Base-by-base conservation (phyloP, 2,329 filamentous ascomycete species). In the Cucurbitaria berberidis region DNA sequence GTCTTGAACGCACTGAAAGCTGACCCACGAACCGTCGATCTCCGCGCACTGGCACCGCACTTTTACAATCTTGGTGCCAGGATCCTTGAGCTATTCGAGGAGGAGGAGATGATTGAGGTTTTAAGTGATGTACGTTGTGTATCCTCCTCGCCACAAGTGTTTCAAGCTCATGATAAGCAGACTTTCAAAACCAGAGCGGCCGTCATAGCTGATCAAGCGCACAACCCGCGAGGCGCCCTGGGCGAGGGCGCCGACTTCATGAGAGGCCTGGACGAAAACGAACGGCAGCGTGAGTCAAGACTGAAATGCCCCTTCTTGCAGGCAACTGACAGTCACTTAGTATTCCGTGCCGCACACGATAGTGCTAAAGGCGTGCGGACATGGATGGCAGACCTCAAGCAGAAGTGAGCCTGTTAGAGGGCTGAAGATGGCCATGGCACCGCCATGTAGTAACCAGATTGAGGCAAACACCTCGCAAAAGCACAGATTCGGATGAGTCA, bases 1-100 rank as follows among this genome's bases (percentile, higher is more conserved):
- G 93, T 98, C 36, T 80, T 96, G 69, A 92, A 96, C 64, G 95
- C 95, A 0, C 80, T 99, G 32, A 95, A 93, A 70, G 95, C 95
- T 27, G 92, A 97, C 70, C 89, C 95, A 0, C 87, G 89, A 48
- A 89, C 89, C 10, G 91, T 99, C 1, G 88, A 96, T 50, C 75
- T 99, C 36, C 86, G 93, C 44, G 87, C 90, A 49, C 86, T 95
- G 73, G 90, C 90, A 55, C 87, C 89, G 30, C 89, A 96, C 74
- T 96, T 96, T 67, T 98, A 96, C 77, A 87, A 86, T 21, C 83
- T 98, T 3, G 91, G 90, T 3, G 88, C 90, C 39, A 85, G 91
- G 45, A 92, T 97, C 76, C 80, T 98, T 56, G 93, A 97, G 53
- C 77, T 99, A 0, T 96, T 96, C 57, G 93, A 97, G 52, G 93